phyloP scores from a whole-genome alignment of 257 asterid genomes.

The Gentiana dahurica region DNA sequence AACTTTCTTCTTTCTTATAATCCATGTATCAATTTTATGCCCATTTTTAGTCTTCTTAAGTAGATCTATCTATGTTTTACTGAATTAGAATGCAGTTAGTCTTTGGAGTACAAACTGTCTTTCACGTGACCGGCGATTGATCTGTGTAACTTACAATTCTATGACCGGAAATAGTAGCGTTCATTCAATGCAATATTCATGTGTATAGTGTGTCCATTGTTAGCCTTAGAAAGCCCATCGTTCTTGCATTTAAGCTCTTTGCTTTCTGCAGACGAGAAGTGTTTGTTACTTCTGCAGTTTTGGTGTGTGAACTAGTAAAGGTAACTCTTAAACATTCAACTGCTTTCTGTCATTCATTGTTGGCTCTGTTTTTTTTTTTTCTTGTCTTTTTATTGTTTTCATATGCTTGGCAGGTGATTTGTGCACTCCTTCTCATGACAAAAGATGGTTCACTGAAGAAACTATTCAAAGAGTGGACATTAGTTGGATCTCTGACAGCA shows the following conservation, averaged over 20 bases:
- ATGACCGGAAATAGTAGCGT: background rate
- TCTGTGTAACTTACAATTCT: background rate
- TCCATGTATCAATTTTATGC: background rate
- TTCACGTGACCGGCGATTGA: too few relatives aligned
- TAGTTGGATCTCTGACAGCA: constrained; percentile 79
- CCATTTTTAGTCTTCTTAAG: background rate
- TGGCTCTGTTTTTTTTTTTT: background rate
- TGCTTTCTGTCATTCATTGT: constrained; percentile 4
- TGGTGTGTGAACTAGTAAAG: constrained; percentile 82
- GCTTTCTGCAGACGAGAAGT: constrained; percentile 74
- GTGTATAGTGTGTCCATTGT: background rate
- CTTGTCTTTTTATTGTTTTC: background rate
- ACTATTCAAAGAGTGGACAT: constrained; percentile 65
- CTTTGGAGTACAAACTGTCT: background rate
- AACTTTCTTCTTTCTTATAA: background rate
- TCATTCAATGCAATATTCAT: background rate
- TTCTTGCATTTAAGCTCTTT: constrained; percentile 8
- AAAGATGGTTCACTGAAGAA: constrained; percentile 71
- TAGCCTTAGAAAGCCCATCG: constrained; percentile 1
- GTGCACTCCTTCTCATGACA: constrained; percentile 70
- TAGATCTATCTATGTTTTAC: background rate
- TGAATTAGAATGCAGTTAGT: background rate
- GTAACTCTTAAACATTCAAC: constrained; percentile 26
- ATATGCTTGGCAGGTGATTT: constrained; percentile 47
- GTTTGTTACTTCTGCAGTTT: constrained; percentile 80